Percentiles rank a stretch among this genome's conserved stretches.
phyloP scores from a whole-genome alignment of 208 protist species.

The Naegleria gruberi region DNA sequence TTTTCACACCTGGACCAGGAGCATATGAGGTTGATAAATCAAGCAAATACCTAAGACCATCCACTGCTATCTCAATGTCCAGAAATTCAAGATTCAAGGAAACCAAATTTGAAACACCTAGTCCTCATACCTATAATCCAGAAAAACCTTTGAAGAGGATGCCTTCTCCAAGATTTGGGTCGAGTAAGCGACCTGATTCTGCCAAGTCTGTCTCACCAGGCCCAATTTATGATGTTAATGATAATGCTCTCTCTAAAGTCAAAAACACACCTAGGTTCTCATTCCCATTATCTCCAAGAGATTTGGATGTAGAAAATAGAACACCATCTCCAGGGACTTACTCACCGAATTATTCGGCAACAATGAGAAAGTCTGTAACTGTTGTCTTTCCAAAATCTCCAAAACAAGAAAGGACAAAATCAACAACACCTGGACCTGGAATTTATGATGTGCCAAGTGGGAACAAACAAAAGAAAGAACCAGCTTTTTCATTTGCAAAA shows the following conservation, averaged over 20 bases:
- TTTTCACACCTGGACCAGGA: neutral
- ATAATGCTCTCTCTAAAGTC: neutral
- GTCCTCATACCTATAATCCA: neutral
- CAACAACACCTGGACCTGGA: neutral
- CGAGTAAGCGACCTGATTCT: neutral
- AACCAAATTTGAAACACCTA: neutral
- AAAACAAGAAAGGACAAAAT: neutral
- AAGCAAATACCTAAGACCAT: neutral
- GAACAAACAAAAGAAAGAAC: neutral
- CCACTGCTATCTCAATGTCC: neutral
- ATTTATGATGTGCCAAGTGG: neutral
- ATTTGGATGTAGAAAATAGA: neutral
- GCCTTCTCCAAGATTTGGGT: neutral
- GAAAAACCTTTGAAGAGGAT: neutral
- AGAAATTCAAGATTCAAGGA: neutral
- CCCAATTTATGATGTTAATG: neutral
- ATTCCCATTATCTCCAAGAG: neutral
- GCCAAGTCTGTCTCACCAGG: neutral
- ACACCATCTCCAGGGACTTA: neutral
- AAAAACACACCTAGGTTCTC: neutral
- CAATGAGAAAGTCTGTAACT: neutral
- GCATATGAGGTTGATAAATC: neutral
- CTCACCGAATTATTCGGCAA: neutral
- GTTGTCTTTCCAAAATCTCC: neutral
- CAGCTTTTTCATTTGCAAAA: neutral